Evolutionary conservation across 1,284 basidiomycete genomes (phyloP).

Genomic region (Ganoderma sinense): DNA sequence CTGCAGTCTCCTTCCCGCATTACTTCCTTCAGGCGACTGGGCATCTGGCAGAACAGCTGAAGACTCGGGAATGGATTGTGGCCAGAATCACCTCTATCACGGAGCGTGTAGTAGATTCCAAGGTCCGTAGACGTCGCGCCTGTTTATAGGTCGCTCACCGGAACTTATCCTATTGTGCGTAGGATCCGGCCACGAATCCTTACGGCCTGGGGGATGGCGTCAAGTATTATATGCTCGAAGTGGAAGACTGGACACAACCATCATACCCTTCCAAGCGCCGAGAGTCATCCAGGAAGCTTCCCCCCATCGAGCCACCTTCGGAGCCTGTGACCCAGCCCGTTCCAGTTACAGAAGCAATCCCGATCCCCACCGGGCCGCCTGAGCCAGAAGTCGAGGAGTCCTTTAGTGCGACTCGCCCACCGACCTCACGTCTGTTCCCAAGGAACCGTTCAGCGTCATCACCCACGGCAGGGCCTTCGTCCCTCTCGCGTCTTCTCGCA

Average conservation of each 20-base stretch:
- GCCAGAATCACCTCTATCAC: conserved; percentile 90
- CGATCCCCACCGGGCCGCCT: conserved; percentile 61
- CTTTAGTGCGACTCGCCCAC: conserved; percentile 65
- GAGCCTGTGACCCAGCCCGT: conserved; percentile 26
- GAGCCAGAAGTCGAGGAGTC: conserved; percentile 73
- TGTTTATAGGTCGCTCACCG: conserved; percentile 2
- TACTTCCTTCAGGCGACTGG: conserved; percentile 93
- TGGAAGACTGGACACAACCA: conserved; percentile 90
- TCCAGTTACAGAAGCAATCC: conserved; percentile 42
- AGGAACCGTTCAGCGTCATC: conserved; percentile 73
- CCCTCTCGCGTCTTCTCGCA: conserved; percentile 76
- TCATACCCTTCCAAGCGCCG: conserved; percentile 66
- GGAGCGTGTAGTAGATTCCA: conserved; percentile 83
- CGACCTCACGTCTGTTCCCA: conserved; percentile 70
- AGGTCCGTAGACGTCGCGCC: conserved; percentile 53
- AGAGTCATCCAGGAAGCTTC: conserved; percentile 58
- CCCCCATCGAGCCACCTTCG: conserved; percentile 42
- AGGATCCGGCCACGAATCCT: conserved; percentile 79
- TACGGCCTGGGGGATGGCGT: conserved; percentile 89
- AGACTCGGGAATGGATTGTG: conserved; percentile 92
- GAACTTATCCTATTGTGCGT: conserved; percentile 11
- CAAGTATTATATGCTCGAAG: conserved; percentile 93
- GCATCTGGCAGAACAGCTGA: conserved; percentile 85
- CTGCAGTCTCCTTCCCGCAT: conserved; percentile 90
- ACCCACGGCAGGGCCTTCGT: conserved; percentile 73